Conservation (phyloP, 352 stramenopile species). For the Phytophthora uliginosa region DNA sequence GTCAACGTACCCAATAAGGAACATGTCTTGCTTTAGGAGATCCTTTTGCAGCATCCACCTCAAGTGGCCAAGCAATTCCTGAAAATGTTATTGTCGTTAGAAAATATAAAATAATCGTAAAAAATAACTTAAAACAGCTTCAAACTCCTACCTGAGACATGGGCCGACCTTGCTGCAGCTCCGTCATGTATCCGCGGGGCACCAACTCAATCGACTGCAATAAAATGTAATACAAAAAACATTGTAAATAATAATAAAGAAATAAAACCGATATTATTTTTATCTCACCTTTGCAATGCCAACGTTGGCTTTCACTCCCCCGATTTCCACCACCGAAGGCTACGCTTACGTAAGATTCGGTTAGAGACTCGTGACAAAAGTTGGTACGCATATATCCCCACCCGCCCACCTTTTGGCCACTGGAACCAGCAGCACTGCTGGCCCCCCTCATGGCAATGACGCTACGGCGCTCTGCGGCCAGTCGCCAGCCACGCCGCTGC, state of each 20-base stretch:
- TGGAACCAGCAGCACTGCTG: not conserved
- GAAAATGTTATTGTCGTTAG: not conserved
- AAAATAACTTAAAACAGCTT: not conserved
- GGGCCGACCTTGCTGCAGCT: conserved; percentile 35
- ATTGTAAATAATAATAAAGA: not conserved
- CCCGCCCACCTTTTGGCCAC: conserved; percentile 4
- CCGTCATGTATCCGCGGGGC: conserved; percentile 66
- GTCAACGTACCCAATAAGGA: conserved; percentile 76
- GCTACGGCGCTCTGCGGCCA: conserved; percentile 7
- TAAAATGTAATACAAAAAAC: not conserved
- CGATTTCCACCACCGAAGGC: conserved; percentile 64
- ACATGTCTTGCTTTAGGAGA: conserved; percentile 88
- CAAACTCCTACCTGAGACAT: conserved; percentile 53
- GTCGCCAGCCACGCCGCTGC: conserved; percentile 10
- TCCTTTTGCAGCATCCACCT: conserved; percentile 93
- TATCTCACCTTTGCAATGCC: conserved; percentile 35
- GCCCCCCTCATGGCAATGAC: conserved; percentile 11
- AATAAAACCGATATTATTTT: not conserved
- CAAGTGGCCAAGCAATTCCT: conserved; percentile 82
- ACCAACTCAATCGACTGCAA: conserved; percentile 58
- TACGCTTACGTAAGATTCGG: not conserved
- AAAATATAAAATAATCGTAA: not conserved
- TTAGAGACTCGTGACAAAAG: not conserved
- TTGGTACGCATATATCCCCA: not conserved
- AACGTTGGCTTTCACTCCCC: conserved; percentile 58